Base-by-base conservation (phyloP, 225 moss, liverwort and hornwort genomes). In the Anthoceros angustus region DNA sequence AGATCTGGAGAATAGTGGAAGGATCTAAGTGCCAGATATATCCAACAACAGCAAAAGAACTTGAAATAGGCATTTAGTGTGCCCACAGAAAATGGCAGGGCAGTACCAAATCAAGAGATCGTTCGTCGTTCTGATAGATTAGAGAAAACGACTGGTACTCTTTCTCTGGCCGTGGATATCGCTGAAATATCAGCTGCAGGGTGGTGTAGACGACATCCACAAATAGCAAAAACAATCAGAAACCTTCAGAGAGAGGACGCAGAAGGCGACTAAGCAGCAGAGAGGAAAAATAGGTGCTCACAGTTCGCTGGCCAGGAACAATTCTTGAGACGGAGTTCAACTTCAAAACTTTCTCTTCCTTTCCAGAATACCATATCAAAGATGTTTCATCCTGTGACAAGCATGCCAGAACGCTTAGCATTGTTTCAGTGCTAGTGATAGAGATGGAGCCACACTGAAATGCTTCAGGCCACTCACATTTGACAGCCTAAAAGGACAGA, bases 111-210 rank as follows among this genome's bases (percentile, higher is more conserved):
- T 95, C 95, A 69, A 91, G 77, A 41, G 95, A 95, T 40, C 95
- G 88, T 62, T 91, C 91, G 71, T 86, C 95, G 41, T 84, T 86
- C 40, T 82, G 78, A 63, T 95, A 85, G 68, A 91, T 80, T 23
- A 95, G 80, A 12, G 95, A 95, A 78, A 95, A 95, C 41, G 95
- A 95, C 74, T 91, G 91, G 67, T 83, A 86, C 68, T 88, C 88
- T 72, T 95, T 95, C 70, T 88, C 86, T 50, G 91, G 88, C 55
- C 91, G 76, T 48, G 88, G 88, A 72, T 90, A 86, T 55, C 91
- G 85, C 68, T 83, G 80, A 78, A 95, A 95, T 67, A 91, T 83
- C n/a, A 85, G 75, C 95, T 95, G 79, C 26, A 66, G 43, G 10
- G 39, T 60, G 62, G 50, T 15, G 48, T 65, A 64, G 20, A 15